These are phyloP conservation scores for Orychophragmus violaceus DNA, from an alignment of 345 rosid genomes.

Conservation along the genomic window DNA sequence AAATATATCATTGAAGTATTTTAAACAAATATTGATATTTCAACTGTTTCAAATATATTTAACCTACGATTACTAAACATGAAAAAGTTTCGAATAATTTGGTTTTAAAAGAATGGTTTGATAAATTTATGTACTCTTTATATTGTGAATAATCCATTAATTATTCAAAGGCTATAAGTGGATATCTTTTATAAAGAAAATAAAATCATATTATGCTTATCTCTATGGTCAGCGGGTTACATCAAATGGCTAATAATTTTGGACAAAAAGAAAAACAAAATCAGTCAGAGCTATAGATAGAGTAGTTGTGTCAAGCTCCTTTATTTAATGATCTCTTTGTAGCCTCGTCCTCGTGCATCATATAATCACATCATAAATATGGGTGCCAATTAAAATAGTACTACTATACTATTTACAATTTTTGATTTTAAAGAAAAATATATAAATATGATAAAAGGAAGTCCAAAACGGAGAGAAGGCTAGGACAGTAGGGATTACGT, in stretches of 20 bases:
- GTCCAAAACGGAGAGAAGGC: neutral
- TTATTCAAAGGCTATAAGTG: neutral
- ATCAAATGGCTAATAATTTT: constrained; percentile 9
- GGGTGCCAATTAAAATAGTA: neutral
- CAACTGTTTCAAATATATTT: neutral
- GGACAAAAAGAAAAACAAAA: constrained; percentile 28
- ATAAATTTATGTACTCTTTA: neutral
- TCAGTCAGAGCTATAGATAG: constrained; percentile 19
- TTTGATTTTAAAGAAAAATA: neutral
- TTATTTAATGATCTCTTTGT: constrained; percentile 24
- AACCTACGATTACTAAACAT: neutral
- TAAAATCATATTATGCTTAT: neutral
- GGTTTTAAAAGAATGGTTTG: neutral
- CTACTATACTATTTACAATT: neutral
- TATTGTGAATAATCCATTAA: neutral
- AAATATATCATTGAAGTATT: neutral
- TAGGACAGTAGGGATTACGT: constrained; percentile 20
- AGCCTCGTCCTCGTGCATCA: constrained; percentile 31
- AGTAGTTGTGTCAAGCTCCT: constrained; percentile 23
- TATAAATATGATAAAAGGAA: neutral
- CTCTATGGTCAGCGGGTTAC: neutral
- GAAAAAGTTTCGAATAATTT: neutral
- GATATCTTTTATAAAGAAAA: neutral
- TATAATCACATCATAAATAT: constrained; percentile 18
- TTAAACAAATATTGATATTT: neutral